A percentile compares a stretch with the other conserved stretches of the same genome.
phyloP scores from a whole-genome alignment of 352 stramenopile species.

The Pythium aristosporum region DNA sequence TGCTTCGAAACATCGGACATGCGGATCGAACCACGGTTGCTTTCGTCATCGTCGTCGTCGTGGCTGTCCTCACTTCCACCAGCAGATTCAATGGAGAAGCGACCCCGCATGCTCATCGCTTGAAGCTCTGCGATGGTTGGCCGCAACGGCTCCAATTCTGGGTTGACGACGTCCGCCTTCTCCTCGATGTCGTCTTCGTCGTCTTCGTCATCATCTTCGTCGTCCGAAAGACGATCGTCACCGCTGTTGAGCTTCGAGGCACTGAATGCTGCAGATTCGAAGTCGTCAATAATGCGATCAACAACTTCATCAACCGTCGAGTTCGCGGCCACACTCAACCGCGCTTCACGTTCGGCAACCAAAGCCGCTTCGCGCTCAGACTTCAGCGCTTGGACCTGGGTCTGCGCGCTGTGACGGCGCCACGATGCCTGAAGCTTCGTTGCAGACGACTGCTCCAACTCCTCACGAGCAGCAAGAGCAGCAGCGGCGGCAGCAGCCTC shows the following conservation, averaged over 20 bases:
- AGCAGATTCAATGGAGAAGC: constrained; percentile 40
- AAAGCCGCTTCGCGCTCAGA: constrained; percentile 6
- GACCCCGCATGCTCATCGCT: constrained; percentile 43
- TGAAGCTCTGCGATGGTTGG: constrained; percentile 48
- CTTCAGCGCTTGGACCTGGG: not conserved
- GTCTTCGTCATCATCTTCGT: constrained; percentile 19
- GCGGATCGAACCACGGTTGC: not conserved
- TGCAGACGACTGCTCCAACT: constrained; percentile 7
- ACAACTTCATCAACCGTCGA: constrained; percentile 17
- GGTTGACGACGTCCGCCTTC: constrained; percentile 7
- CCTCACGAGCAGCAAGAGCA: constrained; percentile 6
- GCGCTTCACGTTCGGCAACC: constrained; percentile 3
- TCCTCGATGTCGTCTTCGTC: constrained; percentile 16
- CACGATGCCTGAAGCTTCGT: constrained; percentile 18
- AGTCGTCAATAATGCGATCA: constrained; percentile 20
- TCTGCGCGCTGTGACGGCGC: constrained; percentile 12
- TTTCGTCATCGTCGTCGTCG: constrained; percentile 9
- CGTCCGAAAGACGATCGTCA: constrained; percentile 17
- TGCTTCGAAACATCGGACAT: not conserved
- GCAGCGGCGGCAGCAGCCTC: constrained; percentile 4
- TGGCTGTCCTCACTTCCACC: constrained; percentile 32
- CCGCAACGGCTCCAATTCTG: constrained; percentile 8
- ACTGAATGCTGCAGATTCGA: constrained; percentile 18
- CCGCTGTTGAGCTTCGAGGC: constrained; percentile 5
- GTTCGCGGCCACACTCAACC: constrained; percentile 16